Evolutionary conservation across 129 eudicot species (phyloP), one percentile per base, ranked within the genome.

Genomic region (Glebionis coronaria): DNA sequence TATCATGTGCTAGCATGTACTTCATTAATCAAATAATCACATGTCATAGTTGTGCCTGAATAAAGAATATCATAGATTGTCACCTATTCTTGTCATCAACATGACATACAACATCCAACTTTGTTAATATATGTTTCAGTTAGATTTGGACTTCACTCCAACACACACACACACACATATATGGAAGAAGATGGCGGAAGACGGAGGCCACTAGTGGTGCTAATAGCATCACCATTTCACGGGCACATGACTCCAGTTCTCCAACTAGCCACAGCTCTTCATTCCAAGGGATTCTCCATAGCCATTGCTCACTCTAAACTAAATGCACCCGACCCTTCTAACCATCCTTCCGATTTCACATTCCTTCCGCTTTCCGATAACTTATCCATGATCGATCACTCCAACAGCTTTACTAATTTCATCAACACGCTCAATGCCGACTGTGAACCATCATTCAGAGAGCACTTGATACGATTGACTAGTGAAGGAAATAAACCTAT

Each of bases 241-340:
- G 87, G 87, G 7, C 87, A 79, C 68, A 71, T 79, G 56, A 78
- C 54, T 11, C 87, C 83, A 0, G 75, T 40, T 63, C 83, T 82
- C 35, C 78, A 82, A 21, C 61, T 82, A 13, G 87, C 73, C 65
- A 71, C 66, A 19, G 20, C 69, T 46, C 87, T 82, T 56, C 76
- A 79, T 25, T 54, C 76, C 21, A 67, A 71, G 29, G 87, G 87
- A 4, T 82, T 82, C 40, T 40, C 76, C n/a, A 76, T 82, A 49
- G 73, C 79, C 52, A 52, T 82, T 6, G 81, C 84, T 31, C 87
- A 82, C 67, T 31, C 81, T 21, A 65, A 28, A 3, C 19, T 75
- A 8, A 82, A 79, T 59, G 61, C 89, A 28, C 87, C 89, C 1
- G 12, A 81, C 71, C 83, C 88, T 3, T 67, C 69, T 13, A 73